These are phyloP conservation scores for Penicillium fuscoglaucum DNA, from an alignment of 2,329 filamentous ascomycete species.

Conservation along the genomic window DNA sequence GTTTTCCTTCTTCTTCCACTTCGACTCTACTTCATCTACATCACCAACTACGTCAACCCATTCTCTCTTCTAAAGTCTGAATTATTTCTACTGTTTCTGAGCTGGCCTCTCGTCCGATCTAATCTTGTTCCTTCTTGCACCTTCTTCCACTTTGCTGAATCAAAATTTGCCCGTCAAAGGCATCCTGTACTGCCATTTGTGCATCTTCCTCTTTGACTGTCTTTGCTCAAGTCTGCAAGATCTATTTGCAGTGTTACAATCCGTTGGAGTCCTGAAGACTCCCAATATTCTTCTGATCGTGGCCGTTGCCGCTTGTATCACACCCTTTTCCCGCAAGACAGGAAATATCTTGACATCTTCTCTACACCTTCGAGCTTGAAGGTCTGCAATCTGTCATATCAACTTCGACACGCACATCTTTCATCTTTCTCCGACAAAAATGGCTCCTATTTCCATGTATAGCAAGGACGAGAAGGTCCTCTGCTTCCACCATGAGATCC, in stretches of 20 bases:
- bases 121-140: neutral
- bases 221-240: neutral
- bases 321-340: slow-evolving; percentile 1
- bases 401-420: neutral
- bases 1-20: slow-evolving; percentile 5
- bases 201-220: neutral
- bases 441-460: slow-evolving; percentile 62
- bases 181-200: neutral
- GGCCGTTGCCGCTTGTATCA: slow-evolving; percentile 3
- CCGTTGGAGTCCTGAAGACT: neutral
- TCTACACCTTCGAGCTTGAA: neutral
- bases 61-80: neutral
- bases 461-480: slow-evolving; percentile 85
- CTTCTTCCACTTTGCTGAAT: neutral
- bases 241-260: neutral
- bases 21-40: neutral
- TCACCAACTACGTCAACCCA: neutral
- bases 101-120: slow-evolving; percentile 1
- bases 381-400: neutral
- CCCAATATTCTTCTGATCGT: neutral
- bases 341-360: neutral
- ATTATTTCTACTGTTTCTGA: neutral
- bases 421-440: slow-evolving; percentile 48
- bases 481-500: slow-evolving; percentile 94
- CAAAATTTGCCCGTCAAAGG: slow-evolving; percentile 1